Base-by-base conservation (phyloP, 2,329 filamentous ascomycete genomes). In the Colletotrichum navitas region DNA sequence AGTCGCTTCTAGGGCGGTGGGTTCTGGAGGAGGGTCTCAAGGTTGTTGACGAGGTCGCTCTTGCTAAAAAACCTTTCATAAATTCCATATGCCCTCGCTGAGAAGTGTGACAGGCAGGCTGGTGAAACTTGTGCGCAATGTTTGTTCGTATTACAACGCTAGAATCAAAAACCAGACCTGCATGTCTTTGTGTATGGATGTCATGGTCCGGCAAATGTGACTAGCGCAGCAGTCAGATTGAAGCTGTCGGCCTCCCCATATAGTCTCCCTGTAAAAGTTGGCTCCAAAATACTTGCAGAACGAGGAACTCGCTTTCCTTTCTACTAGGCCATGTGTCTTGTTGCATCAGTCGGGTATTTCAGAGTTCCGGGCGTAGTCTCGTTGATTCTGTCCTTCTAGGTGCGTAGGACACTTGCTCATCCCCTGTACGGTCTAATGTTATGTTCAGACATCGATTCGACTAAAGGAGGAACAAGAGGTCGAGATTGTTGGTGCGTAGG, bases 171-270 rank as follows among this genome's bases (percentile, higher is more conserved):
- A 29, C 7, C 32, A 52, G 21, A 18, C n/a, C 10, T 24, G 51
- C 41, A 3, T 24, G n/a, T 1, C 18, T 39, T 32, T 55, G 41
- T 8, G 26, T 29, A 14, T n/a, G 60, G 18, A 59, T 52, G 41
- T 73, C 60, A 14, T 67, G 59, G 6, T 73, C 76, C 24, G 24
- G 73, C 70, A 34, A 69, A 32, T 64, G 59, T 49, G 66, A 56
- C 66, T 26, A 71, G 51, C 43, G 68, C 64, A 58, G 68, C 64
- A 52, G 58, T 71, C 34, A 47, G 66, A 41, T 43, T 66, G 45
- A 70, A 68, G 51, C 66, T 52, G 39, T 60, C 47, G 41, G 66
- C 58, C 49, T 56, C 32, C 29, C 47, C n/a, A 14, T 16, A 24
- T 34, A 21, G 24, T 29, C 21, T 34, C n/a, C 39, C 39, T 36